Evolutionary conservation across 2,329 filamentous ascomycete species (phyloP).

Genomic region (Domatiomyces catenatus): DNA sequence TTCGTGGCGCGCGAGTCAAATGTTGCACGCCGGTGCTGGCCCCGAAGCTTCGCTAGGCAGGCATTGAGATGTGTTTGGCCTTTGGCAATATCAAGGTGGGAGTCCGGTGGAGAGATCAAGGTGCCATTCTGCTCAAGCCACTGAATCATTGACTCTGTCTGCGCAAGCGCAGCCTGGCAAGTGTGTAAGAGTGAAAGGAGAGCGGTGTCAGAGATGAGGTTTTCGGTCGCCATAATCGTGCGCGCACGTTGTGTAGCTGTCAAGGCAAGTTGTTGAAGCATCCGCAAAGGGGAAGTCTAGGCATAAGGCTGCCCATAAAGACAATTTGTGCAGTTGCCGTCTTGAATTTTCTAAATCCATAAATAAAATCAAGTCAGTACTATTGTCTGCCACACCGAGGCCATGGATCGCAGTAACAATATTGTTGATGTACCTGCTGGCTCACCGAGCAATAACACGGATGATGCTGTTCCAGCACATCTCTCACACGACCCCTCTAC

Average conservation of each 20-base stretch:
- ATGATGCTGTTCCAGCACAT: conserved; percentile 35
- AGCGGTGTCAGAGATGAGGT: conserved; percentile 48
- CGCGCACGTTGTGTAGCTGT: background rate
- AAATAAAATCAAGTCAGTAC: background rate
- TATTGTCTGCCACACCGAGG: background rate
- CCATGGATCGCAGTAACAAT: background rate
- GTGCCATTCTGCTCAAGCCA: conserved; percentile 41
- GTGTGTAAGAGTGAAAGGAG: conserved; percentile 55
- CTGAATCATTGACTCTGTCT: conserved; percentile 45
- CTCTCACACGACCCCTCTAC: conserved; percentile 57
- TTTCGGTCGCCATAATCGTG: conserved; percentile 39
- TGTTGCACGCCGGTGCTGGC: conserved; percentile 67
- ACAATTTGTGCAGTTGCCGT: background rate
- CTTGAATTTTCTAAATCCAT: background rate
- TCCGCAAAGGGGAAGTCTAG: background rate
- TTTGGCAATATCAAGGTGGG: conserved; percentile 47
- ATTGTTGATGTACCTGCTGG: background rate
- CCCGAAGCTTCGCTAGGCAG: conserved; percentile 64
- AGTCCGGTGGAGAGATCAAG: conserved; percentile 29
- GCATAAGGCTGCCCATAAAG: background rate
- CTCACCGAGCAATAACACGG: background rate
- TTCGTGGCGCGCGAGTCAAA: conserved; percentile 76
- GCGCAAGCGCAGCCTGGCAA: conserved; percentile 56
- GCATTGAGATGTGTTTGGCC: conserved; percentile 69
- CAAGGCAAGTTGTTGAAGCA: background rate